Percentiles rank a stretch among this genome's conserved stretches.
Evolutionary conservation across 2,329 filamentous ascomycete species (phyloP).

Genomic region (Pseudogymnoascus verrucosus): DNA sequence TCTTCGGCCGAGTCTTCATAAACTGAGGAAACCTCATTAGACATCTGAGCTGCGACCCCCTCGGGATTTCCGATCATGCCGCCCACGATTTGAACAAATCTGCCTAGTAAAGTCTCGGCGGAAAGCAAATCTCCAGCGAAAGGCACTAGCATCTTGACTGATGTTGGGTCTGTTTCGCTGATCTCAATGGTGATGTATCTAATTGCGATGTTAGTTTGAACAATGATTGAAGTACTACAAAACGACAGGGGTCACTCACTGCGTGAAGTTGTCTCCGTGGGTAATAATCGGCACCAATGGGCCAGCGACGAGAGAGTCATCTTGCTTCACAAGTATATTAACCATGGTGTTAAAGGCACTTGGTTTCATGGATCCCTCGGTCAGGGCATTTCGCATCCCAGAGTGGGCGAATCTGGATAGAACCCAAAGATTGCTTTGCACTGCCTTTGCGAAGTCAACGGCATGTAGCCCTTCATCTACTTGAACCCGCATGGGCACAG

Average conservation of each 20-base stretch:
- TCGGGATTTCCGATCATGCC: not conserved
- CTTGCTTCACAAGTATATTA: slow-evolving; percentile 6
- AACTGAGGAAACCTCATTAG: not conserved
- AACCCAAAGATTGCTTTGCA: slow-evolving; percentile 1
- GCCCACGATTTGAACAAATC: not conserved
- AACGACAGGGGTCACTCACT: not conserved
- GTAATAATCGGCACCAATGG: slow-evolving; percentile 1
- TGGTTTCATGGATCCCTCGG: not conserved
- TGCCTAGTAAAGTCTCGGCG: not conserved
- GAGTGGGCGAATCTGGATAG: not conserved
- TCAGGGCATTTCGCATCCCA: slow-evolving; percentile 2
- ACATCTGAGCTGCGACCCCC: not conserved
- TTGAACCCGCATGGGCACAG: not conserved
- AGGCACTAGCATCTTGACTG: not conserved
- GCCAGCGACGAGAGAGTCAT: not conserved
- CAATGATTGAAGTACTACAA: not conserved
- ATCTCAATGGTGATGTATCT: slow-evolving; percentile 7
- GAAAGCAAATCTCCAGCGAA: not conserved
- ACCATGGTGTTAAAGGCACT: slow-evolving; percentile 7
- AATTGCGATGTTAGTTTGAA: not conserved
- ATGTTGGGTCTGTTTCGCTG: slow-evolving; percentile 6
- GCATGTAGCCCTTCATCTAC: not conserved
- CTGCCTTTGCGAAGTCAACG: not conserved
- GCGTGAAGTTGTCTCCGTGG: not conserved
- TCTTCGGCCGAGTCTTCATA: not conserved